These are phyloP conservation scores for Rhizopogon vulgaris DNA, from an alignment of 768 basidiomycete species.

Conservation along the genomic window DNA sequence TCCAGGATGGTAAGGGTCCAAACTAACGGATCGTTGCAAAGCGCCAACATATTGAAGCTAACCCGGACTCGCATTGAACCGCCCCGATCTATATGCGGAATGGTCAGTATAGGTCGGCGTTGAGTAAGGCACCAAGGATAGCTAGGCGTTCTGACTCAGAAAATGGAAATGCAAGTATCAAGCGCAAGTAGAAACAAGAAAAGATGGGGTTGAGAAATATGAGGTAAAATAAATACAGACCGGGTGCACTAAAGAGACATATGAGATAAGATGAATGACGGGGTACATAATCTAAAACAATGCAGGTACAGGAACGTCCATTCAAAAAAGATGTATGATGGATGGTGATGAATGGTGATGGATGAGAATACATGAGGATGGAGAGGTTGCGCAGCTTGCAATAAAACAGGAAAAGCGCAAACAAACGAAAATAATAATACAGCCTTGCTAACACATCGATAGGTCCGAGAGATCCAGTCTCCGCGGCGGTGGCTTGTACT, in stretches of 20 bases:
- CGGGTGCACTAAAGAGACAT: not conserved
- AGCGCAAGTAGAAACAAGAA: not conserved
- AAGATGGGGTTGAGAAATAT: not conserved
- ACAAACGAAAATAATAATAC: not conserved
- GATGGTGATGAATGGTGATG: not conserved
- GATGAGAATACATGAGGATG: not conserved
- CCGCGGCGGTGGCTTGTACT: not conserved
- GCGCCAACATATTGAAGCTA: not conserved
- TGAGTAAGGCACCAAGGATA: not conserved
- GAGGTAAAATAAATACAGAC: not conserved
- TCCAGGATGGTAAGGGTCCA: slow-evolving; percentile 10
- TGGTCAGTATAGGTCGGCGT: not conserved
- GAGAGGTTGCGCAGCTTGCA: not conserved
- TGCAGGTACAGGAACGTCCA: not conserved
- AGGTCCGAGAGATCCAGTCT: not conserved
- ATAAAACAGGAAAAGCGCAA: not conserved
- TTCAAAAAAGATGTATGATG: not conserved
- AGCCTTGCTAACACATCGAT: not conserved
- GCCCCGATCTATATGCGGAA: not conserved
- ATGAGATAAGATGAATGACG: not conserved
- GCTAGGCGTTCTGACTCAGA: not conserved
- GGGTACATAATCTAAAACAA: not conserved
- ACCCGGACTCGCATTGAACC: not conserved
- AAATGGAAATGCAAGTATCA: not conserved
- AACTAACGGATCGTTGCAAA: not conserved